phyloP scores from a whole-genome alignment of 1,284 basidiomycete species.

The Cutaneotrichosporon arboriforme region DNA sequence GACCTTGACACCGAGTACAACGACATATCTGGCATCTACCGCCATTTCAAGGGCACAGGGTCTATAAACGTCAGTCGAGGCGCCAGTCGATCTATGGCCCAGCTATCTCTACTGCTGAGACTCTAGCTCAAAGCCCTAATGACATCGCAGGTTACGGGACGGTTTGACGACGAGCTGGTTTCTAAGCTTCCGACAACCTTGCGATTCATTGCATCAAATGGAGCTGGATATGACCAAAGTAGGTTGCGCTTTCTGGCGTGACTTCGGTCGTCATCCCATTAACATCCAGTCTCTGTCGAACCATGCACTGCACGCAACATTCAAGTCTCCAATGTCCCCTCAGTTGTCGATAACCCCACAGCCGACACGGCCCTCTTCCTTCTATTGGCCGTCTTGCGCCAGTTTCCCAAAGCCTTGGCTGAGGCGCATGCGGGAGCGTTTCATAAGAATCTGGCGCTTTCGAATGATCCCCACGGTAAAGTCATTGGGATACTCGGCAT shows the following conservation, averaged over 20 bases:
- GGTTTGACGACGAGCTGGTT: conserved; percentile 24
- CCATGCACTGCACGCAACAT: conserved; percentile 68
- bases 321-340: conserved; percentile 73
- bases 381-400: conserved; percentile 67
- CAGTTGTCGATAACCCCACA: conserved; percentile 78
- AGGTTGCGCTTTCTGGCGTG: conserved; percentile 1
- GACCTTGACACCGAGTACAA: conserved; percentile 21
- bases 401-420: conserved; percentile 64
- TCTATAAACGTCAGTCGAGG: conserved; percentile 22
- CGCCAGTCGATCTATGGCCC: too few relatives aligned
- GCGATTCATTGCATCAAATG: conserved; percentile 24
- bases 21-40: conserved; percentile 23
- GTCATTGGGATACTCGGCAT: conserved; percentile 23
- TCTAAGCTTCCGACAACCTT: conserved; percentile 13
- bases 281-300: conserved; percentile 53
- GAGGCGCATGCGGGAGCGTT: conserved; percentile 55
- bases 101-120: too few relatives aligned
- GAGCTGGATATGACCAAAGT: conserved; percentile 37
- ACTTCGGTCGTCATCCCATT: too few relatives aligned
- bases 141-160: conserved; percentile 18
- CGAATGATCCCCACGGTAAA: conserved; percentile 16
- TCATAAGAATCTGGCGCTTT: conserved; percentile 48
- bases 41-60: conserved; percentile 29
- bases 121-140: background rate
- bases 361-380: conserved; percentile 81